A percentile compares a stretch with the other conserved stretches of the same genome.
Conservation (phyloP, 805 yeast genomes). For the Zygoascus biomembranicola region DNA sequence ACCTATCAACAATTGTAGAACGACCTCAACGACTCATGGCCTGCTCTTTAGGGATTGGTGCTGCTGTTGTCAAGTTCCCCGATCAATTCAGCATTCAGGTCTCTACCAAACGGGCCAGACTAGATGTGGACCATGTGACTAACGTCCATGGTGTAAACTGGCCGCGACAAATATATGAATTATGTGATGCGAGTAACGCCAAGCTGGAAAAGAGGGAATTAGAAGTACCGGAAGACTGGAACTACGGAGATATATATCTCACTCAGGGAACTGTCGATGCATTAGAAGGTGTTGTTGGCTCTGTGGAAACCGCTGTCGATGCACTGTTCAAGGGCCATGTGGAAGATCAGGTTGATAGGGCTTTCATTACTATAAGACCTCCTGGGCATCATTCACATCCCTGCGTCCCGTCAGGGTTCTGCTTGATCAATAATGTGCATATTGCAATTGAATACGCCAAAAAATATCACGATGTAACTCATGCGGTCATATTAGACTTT, state of each 20-base stretch:
- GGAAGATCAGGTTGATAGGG: constrained; percentile 26
- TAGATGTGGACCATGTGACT: constrained; percentile 48
- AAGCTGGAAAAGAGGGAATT: constrained; percentile 46
- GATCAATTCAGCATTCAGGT: constrained; percentile 38
- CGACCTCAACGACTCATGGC: constrained; percentile 76
- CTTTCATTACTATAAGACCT: constrained; percentile 66
- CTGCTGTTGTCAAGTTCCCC: constrained; percentile 52
- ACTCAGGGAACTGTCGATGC: constrained; percentile 61
- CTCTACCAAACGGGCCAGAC: constrained; percentile 39
- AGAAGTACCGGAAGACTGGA: constrained; percentile 79
- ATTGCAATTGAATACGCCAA: constrained; percentile 73
- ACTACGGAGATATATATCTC: constrained; percentile 72
- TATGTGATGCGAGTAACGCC: constrained; percentile 51
- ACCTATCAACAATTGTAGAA: constrained; percentile 64
- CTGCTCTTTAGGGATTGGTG: constrained; percentile 66
- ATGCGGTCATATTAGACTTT: constrained; percentile 73
- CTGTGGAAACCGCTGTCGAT: constrained; percentile 66
- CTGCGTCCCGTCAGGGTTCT: constrained; percentile 77
- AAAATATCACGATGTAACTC: constrained; percentile 54
- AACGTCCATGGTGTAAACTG: constrained; percentile 69
- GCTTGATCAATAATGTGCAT: constrained; percentile 73
- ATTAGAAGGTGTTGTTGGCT: constrained; percentile 67
- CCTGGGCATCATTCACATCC: constrained; percentile 88
- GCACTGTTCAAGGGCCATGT: constrained; percentile 31
- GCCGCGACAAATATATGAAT: constrained; percentile 50